These are phyloP conservation scores for Eimeria zaria DNA, from an alignment of 169 alveolate genomes.

Conservation along the genomic window DNA sequence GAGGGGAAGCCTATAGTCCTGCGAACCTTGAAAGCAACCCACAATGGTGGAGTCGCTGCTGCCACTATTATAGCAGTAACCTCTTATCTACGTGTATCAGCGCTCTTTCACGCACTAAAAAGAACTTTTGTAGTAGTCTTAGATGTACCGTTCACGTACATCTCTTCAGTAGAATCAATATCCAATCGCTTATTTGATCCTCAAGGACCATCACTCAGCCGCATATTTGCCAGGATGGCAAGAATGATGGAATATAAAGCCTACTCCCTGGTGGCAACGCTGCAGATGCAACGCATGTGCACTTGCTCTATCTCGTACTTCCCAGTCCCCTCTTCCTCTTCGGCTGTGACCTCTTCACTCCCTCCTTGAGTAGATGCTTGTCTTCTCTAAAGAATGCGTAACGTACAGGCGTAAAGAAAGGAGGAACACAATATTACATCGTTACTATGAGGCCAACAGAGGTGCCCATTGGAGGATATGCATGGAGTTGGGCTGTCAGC, in stretches of 20 bases:
- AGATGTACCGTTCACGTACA: not conserved
- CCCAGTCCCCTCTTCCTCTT: conserved; percentile 32
- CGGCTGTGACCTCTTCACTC: conserved; percentile 48
- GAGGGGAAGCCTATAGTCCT: not conserved
- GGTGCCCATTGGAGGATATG: not conserved
- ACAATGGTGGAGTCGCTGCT: not conserved
- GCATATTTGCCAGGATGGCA: not conserved
- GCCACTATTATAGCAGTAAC: not conserved
- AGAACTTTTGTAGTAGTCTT: not conserved
- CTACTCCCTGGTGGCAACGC: conserved; percentile 50
- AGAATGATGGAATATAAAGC: not conserved
- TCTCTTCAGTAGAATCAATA: not conserved
- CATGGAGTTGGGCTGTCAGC: not conserved
- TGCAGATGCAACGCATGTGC: conserved; percentile 43
- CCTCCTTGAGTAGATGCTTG: not conserved
- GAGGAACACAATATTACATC: not conserved
- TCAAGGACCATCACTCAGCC: not conserved
- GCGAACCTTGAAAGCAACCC: not conserved
- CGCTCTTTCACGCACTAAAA: not conserved
- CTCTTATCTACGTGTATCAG: not conserved
- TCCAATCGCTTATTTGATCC: not conserved
- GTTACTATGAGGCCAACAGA: not conserved
- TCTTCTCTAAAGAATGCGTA: conserved; percentile 18
- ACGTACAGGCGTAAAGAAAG: not conserved
- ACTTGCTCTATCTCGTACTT: conserved; percentile 60